Evolutionary conservation across 257 asterid species (phyloP), one percentile per base, ranked within the genome.

Genomic region (Jaltomata sinuosa): DNA sequence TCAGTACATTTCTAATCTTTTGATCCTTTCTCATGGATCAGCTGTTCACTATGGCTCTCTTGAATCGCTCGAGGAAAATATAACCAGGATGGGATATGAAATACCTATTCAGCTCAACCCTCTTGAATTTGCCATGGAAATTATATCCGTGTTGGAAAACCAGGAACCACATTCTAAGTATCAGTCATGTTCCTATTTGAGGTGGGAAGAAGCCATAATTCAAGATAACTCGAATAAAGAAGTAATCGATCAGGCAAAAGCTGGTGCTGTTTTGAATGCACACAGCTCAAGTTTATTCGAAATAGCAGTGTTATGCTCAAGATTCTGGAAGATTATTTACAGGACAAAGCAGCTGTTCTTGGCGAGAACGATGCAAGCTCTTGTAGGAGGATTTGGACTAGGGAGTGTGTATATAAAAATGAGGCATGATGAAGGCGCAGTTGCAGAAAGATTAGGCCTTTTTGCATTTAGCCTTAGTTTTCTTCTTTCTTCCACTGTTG

Each of bases 401-500:
- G 98, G 91, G 18, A 92, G 97, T 83, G 97, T 95, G 18, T 95
- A 93, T 57, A 87, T 92, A 16, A 88, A 88, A 32, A 71, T 92
- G 78, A 91, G 92, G 87, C 91, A 92, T 71, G 94, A 95, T 34
- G 91, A 92, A 89, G 89, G 89, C 54, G 98, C 96, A 11, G 92
- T 93, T 29, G 89, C 95, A 8, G 97, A 93, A 87, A 64, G 97
- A 47, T 89, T 95, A 84, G 98, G 98, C 71, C 90, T 95, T 8
- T 95, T 93, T 36, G 98, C 98, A 0, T 95, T 95, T 52, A 93
- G 96, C 36, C 95, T 95, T 9, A 93, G 98, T 76, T 95, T 95
- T 82, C 97, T 95, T 55, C 98, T 95, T 25, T 95, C 98, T 11
- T 95, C 98, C 1, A 95, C 98, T 3, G 97, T 95, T 11, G 98